Evolutionary conservation across 1,284 basidiomycete genomes (phyloP), one percentile per base, ranked within the genome.

Genomic region (Malassezia japonica): DNA sequence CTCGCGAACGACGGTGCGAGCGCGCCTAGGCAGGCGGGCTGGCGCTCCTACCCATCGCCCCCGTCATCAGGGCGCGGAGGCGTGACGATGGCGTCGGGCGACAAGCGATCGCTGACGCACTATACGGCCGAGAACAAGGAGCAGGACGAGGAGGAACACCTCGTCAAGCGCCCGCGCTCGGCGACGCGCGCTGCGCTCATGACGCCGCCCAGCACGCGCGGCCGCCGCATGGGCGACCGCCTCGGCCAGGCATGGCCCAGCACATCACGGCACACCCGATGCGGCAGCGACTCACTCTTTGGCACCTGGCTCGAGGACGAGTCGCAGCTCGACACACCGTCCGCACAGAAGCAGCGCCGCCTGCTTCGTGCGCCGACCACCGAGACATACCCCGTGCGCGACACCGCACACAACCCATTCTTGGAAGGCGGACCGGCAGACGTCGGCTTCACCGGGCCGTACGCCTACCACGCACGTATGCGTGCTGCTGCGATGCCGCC

Each of bases 351-450:
- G n/a, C n/a, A n/a, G n/a, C n/a, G n/a, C n/a, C n/a, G n/a, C n/a
- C n/a, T n/a, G n/a, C n/a, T n/a, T n/a, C 28, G 13, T 31, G 28
- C 28, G 13, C 28, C 13, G 7, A 8, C 28, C 13, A 13, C 13
- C 16, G 42, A 32, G 2, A 7, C 15, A 35, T 46, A 46, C 45
- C 45, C 51, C n/a, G 32, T 69, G 37, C 58, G 63, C 16, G 66
- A 69, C 40, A 59, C 66, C 12, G 61, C 61, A 21, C 58, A 59
- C 57, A 69, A 69, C 31, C 66, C 66, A 1, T 69, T 69, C 46
- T 47, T 69, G n/a, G 62, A 62, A 24, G 66, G 66, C n/a, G 66
- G 66, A 9, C 66, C 66, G 0, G 66, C 66, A 4, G 66, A 69
- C 38, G 46, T 59, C 7, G 66, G 66, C 18, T 60, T 62, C 41